These are phyloP conservation scores for Paulownia fortunei DNA, from an alignment of 257 asterid species.

Conservation along the genomic window DNA sequence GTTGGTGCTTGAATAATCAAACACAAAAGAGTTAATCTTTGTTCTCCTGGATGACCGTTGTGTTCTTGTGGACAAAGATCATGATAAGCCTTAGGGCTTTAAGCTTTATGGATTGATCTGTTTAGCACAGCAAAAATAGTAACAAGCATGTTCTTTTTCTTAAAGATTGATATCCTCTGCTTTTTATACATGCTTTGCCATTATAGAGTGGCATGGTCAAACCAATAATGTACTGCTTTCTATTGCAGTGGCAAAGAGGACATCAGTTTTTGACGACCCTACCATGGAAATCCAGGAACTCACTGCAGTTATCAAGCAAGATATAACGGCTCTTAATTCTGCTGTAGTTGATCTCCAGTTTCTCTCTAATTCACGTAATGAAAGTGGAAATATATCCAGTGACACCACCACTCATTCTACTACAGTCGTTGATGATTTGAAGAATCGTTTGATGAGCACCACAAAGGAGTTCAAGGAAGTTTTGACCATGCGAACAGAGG, in stretches of 20 bases:
- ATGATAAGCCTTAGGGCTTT: not conserved
- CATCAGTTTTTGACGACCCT: slow-evolving; percentile 93
- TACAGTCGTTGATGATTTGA: slow-evolving; percentile 91
- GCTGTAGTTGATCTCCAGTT: slow-evolving; percentile 93
- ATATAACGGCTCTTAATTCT: slow-evolving; percentile 87
- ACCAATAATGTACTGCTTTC: slow-evolving; percentile 19
- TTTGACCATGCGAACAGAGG: slow-evolving; percentile 96
- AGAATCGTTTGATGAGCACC: slow-evolving; percentile 86
- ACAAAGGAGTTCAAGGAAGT: slow-evolving; percentile 97
- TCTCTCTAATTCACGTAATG: slow-evolving; percentile 67
- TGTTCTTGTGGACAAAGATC: not conserved
- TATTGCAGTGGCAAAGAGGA: slow-evolving; percentile 87
- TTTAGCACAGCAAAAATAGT: not conserved
- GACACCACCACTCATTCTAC: slow-evolving; percentile 90
- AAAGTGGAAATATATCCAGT: slow-evolving; percentile 55
- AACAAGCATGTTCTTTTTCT: not conserved
- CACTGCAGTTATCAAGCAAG: slow-evolving; percentile 93
- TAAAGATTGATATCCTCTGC: not conserved
- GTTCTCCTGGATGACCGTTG: slow-evolving; percentile 15
- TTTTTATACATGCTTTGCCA: not conserved
- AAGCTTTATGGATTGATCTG: not conserved
- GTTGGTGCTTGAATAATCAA: slow-evolving; percentile 11
- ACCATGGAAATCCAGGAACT: slow-evolving; percentile 92
- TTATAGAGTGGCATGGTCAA: slow-evolving; percentile 9
- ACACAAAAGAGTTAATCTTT: not conserved